These are phyloP conservation scores for Cercospora citrullina DNA, from an alignment of 2,329 filamentous ascomycete species.

Conservation along the genomic window DNA sequence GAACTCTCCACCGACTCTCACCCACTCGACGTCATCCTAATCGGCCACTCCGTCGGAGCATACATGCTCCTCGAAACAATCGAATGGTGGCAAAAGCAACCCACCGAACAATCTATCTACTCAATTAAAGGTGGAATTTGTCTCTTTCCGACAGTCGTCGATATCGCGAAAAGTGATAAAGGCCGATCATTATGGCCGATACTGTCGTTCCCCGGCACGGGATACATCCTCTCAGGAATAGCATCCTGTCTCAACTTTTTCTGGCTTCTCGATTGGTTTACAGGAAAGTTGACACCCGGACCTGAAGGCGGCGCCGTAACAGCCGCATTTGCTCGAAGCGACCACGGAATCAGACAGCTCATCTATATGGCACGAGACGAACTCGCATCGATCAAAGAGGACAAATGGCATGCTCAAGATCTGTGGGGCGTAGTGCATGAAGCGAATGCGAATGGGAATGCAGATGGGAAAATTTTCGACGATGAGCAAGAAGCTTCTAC, in stretches of 20 bases:
- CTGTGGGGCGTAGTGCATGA: conserved; percentile 54
- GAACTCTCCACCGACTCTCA: background rate
- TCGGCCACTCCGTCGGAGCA: conserved; percentile 51
- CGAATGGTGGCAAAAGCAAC: conserved; percentile 25
- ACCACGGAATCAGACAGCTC: conserved; percentile 55
- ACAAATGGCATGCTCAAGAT: conserved; percentile 61
- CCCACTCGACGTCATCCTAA: conserved; percentile 39
- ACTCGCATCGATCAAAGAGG: conserved; percentile 56
- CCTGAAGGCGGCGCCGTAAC: conserved; percentile 50
- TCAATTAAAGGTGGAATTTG: conserved; percentile 40
- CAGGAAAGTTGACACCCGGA: conserved; percentile 5
- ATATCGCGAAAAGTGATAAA: conserved; percentile 48
- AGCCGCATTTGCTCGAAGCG: conserved; percentile 52
- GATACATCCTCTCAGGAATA: conserved; percentile 43
- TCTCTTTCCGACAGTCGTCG: conserved; percentile 51
- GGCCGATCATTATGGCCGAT: conserved; percentile 33
- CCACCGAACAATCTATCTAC: conserved; percentile 12
- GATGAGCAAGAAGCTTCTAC: conserved; percentile 7
- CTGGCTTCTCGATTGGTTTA: conserved; percentile 40
- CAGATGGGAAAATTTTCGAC: background rate
- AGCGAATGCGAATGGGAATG: background rate
- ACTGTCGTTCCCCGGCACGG: background rate
- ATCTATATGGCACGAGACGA: conserved; percentile 61
- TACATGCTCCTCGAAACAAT: conserved; percentile 48
- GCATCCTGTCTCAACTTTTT: conserved; percentile 43